phyloP scores from a whole-genome alignment of 192 early-diverging fungal genomes.

The Mortierella hygrophila region DNA sequence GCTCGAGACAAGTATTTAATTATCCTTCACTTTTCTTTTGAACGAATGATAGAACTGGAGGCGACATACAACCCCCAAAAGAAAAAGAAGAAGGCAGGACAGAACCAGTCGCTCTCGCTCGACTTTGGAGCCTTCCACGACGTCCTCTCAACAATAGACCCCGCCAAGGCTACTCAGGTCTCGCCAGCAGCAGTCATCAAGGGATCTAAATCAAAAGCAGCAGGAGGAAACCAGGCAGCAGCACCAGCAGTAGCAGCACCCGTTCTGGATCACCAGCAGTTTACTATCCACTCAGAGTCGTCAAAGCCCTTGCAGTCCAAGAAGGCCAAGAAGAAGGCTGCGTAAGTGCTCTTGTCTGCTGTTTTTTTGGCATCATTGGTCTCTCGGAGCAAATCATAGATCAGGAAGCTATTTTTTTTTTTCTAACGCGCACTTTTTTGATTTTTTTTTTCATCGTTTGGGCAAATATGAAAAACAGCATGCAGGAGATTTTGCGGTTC shows the following conservation, averaged over 20 bases:
- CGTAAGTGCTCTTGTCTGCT: conserved; percentile 44
- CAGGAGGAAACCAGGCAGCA: conserved; percentile 24
- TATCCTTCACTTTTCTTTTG: background rate
- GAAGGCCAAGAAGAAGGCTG: conserved; percentile 72
- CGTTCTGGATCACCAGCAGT: conserved; percentile 43
- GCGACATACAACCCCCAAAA: conserved; percentile 62
- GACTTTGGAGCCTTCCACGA: conserved; percentile 65
- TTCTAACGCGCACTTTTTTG: background rate
- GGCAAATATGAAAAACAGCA: conserved; percentile 32
- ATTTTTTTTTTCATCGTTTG: background rate
- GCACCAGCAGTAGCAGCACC: conserved; percentile 41
- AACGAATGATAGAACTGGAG: conserved; percentile 59
- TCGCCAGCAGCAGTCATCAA: conserved; percentile 11
- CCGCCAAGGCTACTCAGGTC: conserved; percentile 7
- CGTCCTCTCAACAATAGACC: conserved; percentile 55
- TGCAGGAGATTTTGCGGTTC: conserved; percentile 79
- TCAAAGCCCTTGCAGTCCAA: conserved; percentile 54
- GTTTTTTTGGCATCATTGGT: too few relatives aligned
- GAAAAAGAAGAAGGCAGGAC: conserved; percentile 61
- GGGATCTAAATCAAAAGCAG: conserved; percentile 21
- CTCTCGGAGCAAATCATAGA: background rate
- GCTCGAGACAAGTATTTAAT: background rate
- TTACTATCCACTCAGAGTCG: conserved; percentile 41
- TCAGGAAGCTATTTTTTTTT: background rate
- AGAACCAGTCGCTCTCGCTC: conserved; percentile 63